Percentiles rank a stretch among this genome's conserved stretches.
phyloP scores from a whole-genome alignment of 164 flowering plant genomes.

The Magnolia changhungtana region DNA sequence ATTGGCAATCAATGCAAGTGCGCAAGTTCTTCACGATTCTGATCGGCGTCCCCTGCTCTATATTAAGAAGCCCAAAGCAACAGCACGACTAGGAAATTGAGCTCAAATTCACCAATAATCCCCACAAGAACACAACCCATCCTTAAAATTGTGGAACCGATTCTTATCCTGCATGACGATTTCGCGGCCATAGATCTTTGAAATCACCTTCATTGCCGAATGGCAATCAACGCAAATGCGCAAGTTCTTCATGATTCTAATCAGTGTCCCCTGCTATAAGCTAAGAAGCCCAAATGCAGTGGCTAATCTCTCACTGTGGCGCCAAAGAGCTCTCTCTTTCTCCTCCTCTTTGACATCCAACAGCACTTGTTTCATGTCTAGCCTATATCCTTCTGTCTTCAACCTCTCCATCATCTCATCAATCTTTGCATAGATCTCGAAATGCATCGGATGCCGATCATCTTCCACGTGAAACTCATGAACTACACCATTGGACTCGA shows the following conservation, averaged over 20 bases:
- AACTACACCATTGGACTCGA: constrained; percentile 59
- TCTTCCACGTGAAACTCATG: constrained; percentile 43
- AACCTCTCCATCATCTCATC: constrained; percentile 13
- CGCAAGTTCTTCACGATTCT: constrained; percentile 51
- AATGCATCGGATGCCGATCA: constrained; percentile 8
- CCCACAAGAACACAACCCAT: constrained; percentile 4
- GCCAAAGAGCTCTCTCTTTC: too few relatives aligned
- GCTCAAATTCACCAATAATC: constrained; percentile 19
- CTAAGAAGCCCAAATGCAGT: constrained; percentile 22
- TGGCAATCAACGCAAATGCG: constrained; percentile 28
- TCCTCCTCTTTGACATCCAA: constrained; percentile 26
- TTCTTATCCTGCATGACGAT: constrained; percentile 19
- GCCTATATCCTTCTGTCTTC: constrained; percentile 16
- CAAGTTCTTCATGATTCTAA: constrained; percentile 29
- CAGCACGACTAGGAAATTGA: too few relatives aligned
- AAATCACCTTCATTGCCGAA: constrained; percentile 17
- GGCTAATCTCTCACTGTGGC: constrained; percentile 27
- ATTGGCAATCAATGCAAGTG: constrained; percentile 88
- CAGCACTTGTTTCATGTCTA: constrained; percentile 16
- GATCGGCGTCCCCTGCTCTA: too few relatives aligned
- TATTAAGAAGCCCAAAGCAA: too few relatives aligned
- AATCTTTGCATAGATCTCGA: constrained; percentile 13
- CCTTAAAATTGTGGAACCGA: constrained; percentile 22
- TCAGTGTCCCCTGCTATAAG: constrained; percentile 14
- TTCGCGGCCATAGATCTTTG: constrained; percentile 18